These are phyloP conservation scores for Xylaria sp. DNA, from an alignment of 2,329 filamentous ascomycete genomes.

Conservation along the genomic window DNA sequence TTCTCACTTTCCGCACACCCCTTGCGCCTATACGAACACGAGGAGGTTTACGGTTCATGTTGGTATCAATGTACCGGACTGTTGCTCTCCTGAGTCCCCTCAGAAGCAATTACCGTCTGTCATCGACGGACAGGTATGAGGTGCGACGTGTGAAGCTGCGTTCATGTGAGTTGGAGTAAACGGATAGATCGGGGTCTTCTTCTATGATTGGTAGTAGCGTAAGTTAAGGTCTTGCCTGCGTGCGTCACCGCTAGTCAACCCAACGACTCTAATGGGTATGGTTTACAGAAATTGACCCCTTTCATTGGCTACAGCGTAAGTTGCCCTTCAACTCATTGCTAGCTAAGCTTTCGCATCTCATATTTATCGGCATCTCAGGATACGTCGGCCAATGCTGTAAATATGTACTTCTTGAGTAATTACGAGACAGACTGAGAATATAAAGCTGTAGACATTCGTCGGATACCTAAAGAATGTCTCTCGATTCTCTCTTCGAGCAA, in stretches of 20 bases:
- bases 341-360: not conserved
- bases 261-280: not conserved
- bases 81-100: not conserved
- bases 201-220: slow-evolving; percentile 22
- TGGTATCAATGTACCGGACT: not conserved
- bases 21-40: slow-evolving; percentile 23
- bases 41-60: slow-evolving; percentile 1
- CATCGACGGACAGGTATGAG: not conserved
- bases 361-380: not conserved
- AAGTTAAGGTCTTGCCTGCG: slow-evolving; percentile 6
- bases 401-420: not conserved
- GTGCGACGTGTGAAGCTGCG: not conserved
- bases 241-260: not conserved
- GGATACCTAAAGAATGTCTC: not conserved
- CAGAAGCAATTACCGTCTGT: not conserved
- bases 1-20: slow-evolving; percentile 10
- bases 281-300: not conserved
- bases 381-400: not conserved
- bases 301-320: slow-evolving; percentile 8
- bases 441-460: not conserved
- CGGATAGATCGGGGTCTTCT: not conserved
- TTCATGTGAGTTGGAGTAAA: not conserved
- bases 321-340: not conserved
- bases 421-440: not conserved
- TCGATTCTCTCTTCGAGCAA: not conserved